phyloP scores from a whole-genome alignment of 805 yeast species.

The Yamadazyma sp. region DNA sequence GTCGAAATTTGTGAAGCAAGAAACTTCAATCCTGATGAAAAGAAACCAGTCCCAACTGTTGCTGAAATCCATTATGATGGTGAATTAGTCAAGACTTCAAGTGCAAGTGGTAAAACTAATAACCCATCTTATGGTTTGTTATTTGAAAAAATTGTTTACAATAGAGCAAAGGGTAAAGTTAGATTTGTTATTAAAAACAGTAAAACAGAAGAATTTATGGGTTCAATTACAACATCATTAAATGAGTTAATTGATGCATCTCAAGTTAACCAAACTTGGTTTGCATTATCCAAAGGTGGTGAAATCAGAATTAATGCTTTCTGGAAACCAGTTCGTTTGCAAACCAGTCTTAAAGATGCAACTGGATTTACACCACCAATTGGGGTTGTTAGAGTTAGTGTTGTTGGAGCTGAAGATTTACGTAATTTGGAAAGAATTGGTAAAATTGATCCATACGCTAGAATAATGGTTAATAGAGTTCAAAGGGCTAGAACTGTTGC shows the following conservation, averaged over 20 bases:
- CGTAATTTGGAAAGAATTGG: constrained; percentile 87
- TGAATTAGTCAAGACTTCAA: constrained; percentile 56
- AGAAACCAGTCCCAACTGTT: constrained; percentile 50
- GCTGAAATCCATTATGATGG: constrained; percentile 71
- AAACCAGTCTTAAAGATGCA: constrained; percentile 45
- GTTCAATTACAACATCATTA: constrained; percentile 56
- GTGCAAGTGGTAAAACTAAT: constrained; percentile 55
- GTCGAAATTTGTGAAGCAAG: constrained; percentile 66
- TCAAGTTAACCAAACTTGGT: constrained; percentile 76
- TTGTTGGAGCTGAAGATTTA: constrained; percentile 70
- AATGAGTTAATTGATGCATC: constrained; percentile 72
- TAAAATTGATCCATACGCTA: constrained; percentile 86
- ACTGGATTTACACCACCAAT: constrained; percentile 91
- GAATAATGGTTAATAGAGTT: constrained; percentile 74
- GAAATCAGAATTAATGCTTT: constrained; percentile 63
- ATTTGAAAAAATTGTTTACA: constrained; percentile 65
- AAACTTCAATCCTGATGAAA: constrained; percentile 47
- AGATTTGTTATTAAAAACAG: constrained; percentile 63
- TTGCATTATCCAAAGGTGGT: constrained; percentile 71
- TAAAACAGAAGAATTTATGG: constrained; percentile 52
- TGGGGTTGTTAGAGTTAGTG: constrained; percentile 77
- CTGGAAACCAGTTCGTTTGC: constrained; percentile 82
- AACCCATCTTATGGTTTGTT: constrained; percentile 64
- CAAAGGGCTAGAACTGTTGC: constrained; percentile 76
- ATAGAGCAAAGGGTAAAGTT: constrained; percentile 68